A percentile compares a stretch with the other conserved stretches of the same genome.
Conservation (phyloP, 1,139 yeast species). For the Sugiyamaella castrensis region DNA sequence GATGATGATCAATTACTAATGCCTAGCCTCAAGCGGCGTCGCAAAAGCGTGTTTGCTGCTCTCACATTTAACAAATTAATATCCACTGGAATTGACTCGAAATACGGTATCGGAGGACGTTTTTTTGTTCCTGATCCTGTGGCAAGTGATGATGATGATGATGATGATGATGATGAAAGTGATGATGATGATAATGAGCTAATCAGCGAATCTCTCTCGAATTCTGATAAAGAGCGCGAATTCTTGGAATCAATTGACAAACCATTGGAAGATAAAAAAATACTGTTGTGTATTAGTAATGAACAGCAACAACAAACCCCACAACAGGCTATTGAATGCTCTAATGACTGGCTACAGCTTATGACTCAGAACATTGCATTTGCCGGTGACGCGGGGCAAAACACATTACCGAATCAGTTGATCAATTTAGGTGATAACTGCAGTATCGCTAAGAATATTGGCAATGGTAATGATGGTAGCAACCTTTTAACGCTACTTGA, state of each 20-base stretch:
- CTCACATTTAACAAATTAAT: constrained; percentile 75
- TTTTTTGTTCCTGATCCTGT: constrained; percentile 53
- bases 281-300: too few species aligned
- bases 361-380: constrained; percentile 8
- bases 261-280: not conserved
- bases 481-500: constrained; percentile 39
- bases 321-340: constrained; percentile 8
- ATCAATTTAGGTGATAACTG: not conserved
- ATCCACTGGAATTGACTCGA: constrained; percentile 70
- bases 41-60: constrained; percentile 71
- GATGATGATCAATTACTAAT: not conserved
- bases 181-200: constrained; percentile 17
- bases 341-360: constrained; percentile 21
- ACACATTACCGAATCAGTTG: too few species aligned
- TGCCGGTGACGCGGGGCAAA: too few species aligned
- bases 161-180: constrained; percentile 14
- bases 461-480: constrained; percentile 21
- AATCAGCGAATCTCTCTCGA: not conserved
- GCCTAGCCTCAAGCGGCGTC: constrained; percentile 21
- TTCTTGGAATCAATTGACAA: not conserved
- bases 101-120: constrained; percentile 83
- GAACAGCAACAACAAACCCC: not conserved
- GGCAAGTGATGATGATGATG: constrained; percentile 25
- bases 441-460: not conserved
- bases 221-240: not conserved